These are phyloP conservation scores for Bromus sterilis DNA, from an alignment of 176 grass and related monocot genomes.

Conservation along the genomic window DNA sequence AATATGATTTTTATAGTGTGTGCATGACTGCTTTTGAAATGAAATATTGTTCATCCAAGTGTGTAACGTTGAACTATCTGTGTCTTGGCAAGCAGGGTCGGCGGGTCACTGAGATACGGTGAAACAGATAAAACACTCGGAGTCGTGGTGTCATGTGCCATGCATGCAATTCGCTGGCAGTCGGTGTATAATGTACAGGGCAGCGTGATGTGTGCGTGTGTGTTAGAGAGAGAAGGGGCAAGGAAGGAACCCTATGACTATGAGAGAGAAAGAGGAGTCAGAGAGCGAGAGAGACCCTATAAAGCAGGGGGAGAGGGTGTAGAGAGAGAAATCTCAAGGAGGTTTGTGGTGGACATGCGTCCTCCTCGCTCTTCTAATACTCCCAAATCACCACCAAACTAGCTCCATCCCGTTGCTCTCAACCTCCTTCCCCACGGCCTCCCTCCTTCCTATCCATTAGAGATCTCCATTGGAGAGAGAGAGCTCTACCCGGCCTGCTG, in stretches of 20 bases:
- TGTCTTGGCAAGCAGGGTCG: too few relatives aligned
- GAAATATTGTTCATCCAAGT: too few relatives aligned
- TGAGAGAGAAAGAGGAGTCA: conserved; percentile 22
- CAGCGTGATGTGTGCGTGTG: background rate
- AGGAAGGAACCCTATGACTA: conserved; percentile 3
- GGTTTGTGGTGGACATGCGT: conserved; percentile 80
- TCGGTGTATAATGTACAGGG: conserved; percentile 15
- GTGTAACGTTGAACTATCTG: too few relatives aligned
- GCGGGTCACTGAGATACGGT: conserved; percentile 6
- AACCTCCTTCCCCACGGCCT: background rate
- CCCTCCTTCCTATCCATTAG: conserved; percentile 10
- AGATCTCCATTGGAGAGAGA: conserved; percentile 24
- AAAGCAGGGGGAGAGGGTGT: conserved; percentile 17
- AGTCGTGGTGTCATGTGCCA: conserved; percentile 5
- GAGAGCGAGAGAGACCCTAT: conserved; percentile 15
- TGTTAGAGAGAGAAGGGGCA: conserved; percentile 1
- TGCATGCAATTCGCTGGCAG: background rate
- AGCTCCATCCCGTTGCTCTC: conserved; percentile 12
- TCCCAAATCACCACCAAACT: conserved; percentile 44
- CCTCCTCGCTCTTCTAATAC: conserved; percentile 30
- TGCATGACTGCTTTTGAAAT: too few relatives aligned
- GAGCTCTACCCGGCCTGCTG: background rate
- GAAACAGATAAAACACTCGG: conserved; percentile 16
- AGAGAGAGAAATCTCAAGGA: conserved; percentile 50
- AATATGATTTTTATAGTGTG: too few relatives aligned